Base-by-base conservation (phyloP, 495 filamentous ascomycete species). In the Penicillium lagena region DNA sequence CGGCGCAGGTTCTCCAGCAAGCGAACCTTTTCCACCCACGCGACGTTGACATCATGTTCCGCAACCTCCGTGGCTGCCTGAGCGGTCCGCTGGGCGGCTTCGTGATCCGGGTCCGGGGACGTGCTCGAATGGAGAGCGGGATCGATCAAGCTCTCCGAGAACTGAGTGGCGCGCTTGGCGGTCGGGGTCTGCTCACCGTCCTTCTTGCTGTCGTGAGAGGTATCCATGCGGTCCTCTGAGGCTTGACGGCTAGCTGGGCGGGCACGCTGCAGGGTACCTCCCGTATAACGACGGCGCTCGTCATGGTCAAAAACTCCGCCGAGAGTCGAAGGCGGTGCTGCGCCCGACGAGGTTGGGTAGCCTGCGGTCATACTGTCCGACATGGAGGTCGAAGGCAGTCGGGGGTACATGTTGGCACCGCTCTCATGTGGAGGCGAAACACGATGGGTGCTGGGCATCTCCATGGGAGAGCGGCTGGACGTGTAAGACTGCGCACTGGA, bases 401-500 rank as follows among this genome's bases (percentile, higher is more conserved):
- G 86, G 7, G 93, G 93, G 64, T 98, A 98, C 72, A 89, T 80
- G 12, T 75, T 70, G 7, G 80, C 78, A 52, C 76, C 77, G 52
- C 79, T 79, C 39, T 78, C 80, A 45, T 77, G 81, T 27, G 73
- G 75, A 15, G 78, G 85, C 46, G 76, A 87, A 61, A 87, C 76
- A 51, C 74, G 79, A 60, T 73, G 59, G 54, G 59, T 47, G 51
- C 69, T 47, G 55, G 80, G 56, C 17, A 87, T 71, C 17, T 86
- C 81, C 54, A 73, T 76, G 0, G 93, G 91, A 5, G 91, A 96
- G 57, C 93, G 89, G 43, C 82, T 81, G 0, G 89, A 90, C 14
- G 80, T 85, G 66, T 95, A 93, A 1, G 87, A 90, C 58, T 89
- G 76, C 12, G 81, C 78, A 56, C 85, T 90, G n/a, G 87, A 90